Base-by-base conservation (phyloP, 495 filamentous ascomycete genomes). In the Apiosordaria backusii region DNA sequence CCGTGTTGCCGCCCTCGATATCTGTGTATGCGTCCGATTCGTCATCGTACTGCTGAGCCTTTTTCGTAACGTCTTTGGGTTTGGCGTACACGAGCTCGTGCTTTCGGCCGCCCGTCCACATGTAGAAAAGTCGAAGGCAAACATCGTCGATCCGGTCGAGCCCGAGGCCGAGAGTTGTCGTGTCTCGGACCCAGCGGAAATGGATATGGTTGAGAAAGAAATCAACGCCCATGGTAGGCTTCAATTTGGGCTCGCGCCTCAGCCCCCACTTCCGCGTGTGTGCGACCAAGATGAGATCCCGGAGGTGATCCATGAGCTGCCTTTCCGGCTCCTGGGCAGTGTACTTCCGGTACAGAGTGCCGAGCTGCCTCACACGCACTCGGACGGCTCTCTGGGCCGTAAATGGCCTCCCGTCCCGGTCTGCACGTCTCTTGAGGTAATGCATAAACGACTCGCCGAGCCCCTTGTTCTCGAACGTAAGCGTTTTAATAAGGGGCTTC, bases 11-110 rank as follows among this genome's bases (percentile, higher is more conserved):
- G n/a, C n/a, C n/a, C 1, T 57, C 50, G 29, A 64, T 25, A 45
- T 67, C 60, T 26, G 53, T 68, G 35, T 68, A 68, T 40, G 66
- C 66, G 27, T 68, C 62, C 21, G 66, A 61, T 57, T 68, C 66
- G 1, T 65, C 40, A 23, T 64, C 61, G 29, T 61, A 64, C 22
- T 64, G 26, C 61, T 63, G 35, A 10, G 64, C 61, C 25, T 60
- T 64, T 40, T 26, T 26, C 35, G 26, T 27, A 7, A 63, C 24
- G 61, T 64, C 57, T 53, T 2, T 53, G 21, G 66, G 66, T 26
- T 68, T 68, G 19, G 66, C 66, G 62, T 68, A 68, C 6, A 68
- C 25, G 16, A 68, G 66, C 66, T 68, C 66, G 61, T 68, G 66
- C 40, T 68, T 68, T 50, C 66, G 66, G 21, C 66, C 64, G 54